phyloP scores from a whole-genome alignment of 139 green algal species.

The Asterochloris sp. region DNA sequence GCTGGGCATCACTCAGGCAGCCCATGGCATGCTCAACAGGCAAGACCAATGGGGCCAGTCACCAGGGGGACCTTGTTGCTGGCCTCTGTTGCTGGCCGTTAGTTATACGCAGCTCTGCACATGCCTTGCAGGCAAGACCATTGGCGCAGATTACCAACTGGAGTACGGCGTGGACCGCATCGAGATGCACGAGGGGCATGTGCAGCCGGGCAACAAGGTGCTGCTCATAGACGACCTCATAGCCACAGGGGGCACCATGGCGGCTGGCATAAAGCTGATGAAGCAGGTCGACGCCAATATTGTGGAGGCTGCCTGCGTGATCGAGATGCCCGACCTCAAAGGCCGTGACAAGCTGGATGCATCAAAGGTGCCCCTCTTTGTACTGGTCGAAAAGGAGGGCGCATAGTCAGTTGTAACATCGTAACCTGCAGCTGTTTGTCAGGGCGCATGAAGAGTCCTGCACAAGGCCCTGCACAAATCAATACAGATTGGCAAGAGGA shows the following conservation, averaged over 20 bases:
- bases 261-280: constrained; percentile 76
- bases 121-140: constrained; percentile 65
- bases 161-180: constrained; percentile 96
- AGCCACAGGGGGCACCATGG: constrained; percentile 95
- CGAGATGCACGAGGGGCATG: constrained; percentile 91
- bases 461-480: too few species aligned
- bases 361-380: constrained; percentile 55
- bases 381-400: constrained; percentile 83
- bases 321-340: constrained; percentile 86
- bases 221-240: constrained; percentile 97
- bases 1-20: too few species aligned
- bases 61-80: too few species aligned
- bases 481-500: too few species aligned
- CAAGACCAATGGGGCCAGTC: too few species aligned
- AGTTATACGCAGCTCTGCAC: neutral
- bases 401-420: neutral
- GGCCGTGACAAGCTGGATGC: constrained; percentile 69
- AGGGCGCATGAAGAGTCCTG: too few species aligned
- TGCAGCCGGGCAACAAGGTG: constrained; percentile 82
- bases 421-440: too few species aligned
- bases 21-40: too few species aligned
- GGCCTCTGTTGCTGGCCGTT: too few species aligned
- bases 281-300: constrained; percentile 73
- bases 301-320: constrained; percentile 79
- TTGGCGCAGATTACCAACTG: constrained; percentile 76